Evolutionary conservation across 202 grass and related monocot species (phyloP).

Genomic region (Musa balbisiana): DNA sequence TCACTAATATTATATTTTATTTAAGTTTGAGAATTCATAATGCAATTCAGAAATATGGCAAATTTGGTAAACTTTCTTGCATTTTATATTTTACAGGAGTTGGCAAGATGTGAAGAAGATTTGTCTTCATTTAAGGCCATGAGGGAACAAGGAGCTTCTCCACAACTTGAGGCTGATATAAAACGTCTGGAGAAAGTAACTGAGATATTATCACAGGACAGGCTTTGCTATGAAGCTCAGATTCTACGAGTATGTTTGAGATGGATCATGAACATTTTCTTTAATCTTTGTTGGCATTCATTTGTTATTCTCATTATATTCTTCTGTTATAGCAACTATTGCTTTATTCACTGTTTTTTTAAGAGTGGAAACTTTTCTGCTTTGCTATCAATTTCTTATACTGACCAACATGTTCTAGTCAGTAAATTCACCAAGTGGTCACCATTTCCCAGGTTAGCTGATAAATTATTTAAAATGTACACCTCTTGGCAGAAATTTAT

Average conservation of each 20-base stretch:
- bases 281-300: constrained; percentile 4
- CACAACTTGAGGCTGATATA: constrained; percentile 91
- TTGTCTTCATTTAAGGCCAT: constrained; percentile 58
- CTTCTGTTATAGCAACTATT: not conserved
- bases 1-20: too few relatives aligned
- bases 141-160: constrained; percentile 68
- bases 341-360: not conserved
- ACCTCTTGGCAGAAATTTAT: too few relatives aligned
- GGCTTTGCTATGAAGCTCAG: constrained; percentile 88
- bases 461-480: too few relatives aligned
- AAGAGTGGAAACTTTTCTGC: too few relatives aligned
- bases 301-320: too few relatives aligned
- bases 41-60: not conserved
- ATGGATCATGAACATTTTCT: constrained; percentile 10
- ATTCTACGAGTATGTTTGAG: constrained; percentile 66
- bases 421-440: too few relatives aligned
- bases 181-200: constrained; percentile 73
- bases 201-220: constrained; percentile 74
- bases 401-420: too few relatives aligned
- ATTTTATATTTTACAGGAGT: constrained; percentile 33
- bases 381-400: too few relatives aligned
- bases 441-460: too few relatives aligned
- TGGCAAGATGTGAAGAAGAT: constrained; percentile 73
- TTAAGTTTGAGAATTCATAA: too few relatives aligned
- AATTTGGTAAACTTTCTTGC: not conserved